Evolutionary conservation across 352 stramenopile genomes (phyloP).

Genomic region (Phytopythium ostracodes): DNA sequence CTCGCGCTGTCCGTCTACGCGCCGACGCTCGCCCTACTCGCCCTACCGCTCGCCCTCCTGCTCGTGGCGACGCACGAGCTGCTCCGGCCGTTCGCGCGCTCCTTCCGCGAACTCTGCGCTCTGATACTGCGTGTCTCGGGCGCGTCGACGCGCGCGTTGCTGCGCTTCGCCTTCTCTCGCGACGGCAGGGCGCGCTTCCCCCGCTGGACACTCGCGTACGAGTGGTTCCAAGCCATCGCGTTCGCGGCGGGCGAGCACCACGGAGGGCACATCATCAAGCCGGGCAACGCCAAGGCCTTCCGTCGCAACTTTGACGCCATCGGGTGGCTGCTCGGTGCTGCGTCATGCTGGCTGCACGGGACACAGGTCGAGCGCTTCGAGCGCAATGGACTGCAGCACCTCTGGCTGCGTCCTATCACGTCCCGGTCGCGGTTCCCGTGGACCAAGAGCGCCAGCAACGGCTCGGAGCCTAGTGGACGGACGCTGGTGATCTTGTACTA

Average conservation of each 20-base stretch:
- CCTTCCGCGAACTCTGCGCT: constrained; percentile 20
- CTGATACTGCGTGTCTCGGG: constrained; percentile 17
- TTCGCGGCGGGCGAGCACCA: constrained; percentile 19
- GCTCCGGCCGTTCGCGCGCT: constrained; percentile 36
- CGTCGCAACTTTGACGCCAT: constrained; percentile 35
- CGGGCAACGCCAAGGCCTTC: constrained; percentile 28
- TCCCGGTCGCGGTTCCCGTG: neutral
- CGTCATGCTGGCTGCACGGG: constrained; percentile 27
- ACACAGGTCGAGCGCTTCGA: constrained; percentile 23
- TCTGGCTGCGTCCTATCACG: constrained; percentile 33
- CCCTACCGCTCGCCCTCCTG: constrained; percentile 17
- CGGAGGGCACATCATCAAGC: constrained; percentile 32
- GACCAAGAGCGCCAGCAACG: neutral
- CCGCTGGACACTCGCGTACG: constrained; percentile 38
- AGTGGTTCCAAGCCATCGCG: constrained; percentile 36
- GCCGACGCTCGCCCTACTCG: constrained; percentile 10
- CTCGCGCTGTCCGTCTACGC: constrained; percentile 10
- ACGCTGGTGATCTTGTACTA: constrained; percentile 50
- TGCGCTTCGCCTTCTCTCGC: constrained; percentile 18
- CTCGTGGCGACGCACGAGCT: constrained; percentile 28
- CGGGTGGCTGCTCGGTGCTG: constrained; percentile 20
- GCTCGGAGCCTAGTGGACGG: neutral
- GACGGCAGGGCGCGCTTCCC: constrained; percentile 27
- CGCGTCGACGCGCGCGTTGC: constrained; percentile 16
- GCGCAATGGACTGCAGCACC: constrained; percentile 39